Base-by-base conservation (phyloP, 352 stramenopile genomes). In the Pythium pyrilobum region DNA sequence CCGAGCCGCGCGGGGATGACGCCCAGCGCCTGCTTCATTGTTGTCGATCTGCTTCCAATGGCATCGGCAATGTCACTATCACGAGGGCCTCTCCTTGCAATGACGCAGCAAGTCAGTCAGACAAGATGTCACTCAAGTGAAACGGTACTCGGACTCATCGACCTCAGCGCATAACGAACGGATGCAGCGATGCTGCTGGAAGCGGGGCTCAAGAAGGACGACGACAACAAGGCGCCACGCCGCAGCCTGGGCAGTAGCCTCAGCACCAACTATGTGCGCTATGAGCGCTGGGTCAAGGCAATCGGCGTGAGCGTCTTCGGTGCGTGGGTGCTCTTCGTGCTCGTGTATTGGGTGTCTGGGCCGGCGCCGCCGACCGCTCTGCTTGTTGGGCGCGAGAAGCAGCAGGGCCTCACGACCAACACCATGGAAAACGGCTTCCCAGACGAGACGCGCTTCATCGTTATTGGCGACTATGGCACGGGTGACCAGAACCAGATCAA, bases 401-500 rank as follows among this genome's bases (percentile, higher is more conserved):
- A 21, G 21, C 54, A 25, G 12, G 42, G 13, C 31, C n/a, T 62
- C 11, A 27, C 27, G 32, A 39, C 29, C 8, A 60, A 31, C 18
- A 70, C 70, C 7, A 71, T 67, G 12, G 46, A 74, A 18, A 70
- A 66, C 27, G 64, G 61, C 21, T 88, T 87, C 48, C 78, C 78
- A 5, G 52, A 75, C 8, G 58, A 75, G 32, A 87, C 81, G 31
- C 80, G 81, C 44, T 95, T 95, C 39, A 57, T 95, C 34, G 80
- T 84, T 25, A 75, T 95, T 21, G 84, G 84, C 29, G 84, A 95
- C 57, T 95, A 85, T 40, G 84, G 84, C 27, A 92, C 82, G 23
- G 84, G 84, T 23, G 75, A 81, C 37, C 42, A 67, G 24, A 71
- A 47, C 51, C 84, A 95, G 61, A 55, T 60, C 23, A 71, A 76